Percentiles rank a stretch among this genome's conserved stretches.
phyloP scores from a whole-genome alignment of 1,284 basidiomycete species.

The Puccinia triticina region DNA sequence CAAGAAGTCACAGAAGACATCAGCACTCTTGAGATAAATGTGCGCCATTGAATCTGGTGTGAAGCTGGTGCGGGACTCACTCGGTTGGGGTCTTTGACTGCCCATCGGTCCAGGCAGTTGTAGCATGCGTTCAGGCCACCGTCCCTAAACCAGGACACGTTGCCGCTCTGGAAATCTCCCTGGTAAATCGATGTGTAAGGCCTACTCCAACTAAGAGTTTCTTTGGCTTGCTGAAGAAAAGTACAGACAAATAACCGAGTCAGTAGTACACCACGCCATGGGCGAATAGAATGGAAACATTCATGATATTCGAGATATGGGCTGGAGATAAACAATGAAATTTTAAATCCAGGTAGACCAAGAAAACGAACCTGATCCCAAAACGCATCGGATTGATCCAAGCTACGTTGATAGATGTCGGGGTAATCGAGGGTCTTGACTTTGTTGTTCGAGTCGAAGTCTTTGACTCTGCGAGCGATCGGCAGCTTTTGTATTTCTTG shows the following conservation, averaged over 20 bases:
- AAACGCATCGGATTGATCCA: conserved; percentile 25
- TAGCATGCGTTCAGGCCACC: conserved; percentile 72
- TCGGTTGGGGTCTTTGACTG: conserved; percentile 85
- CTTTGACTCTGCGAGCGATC: conserved; percentile 13
- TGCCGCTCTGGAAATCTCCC: conserved; percentile 81
- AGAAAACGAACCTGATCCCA: conserved; percentile 30
- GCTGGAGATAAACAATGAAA: too few species aligned
- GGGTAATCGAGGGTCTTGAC: conserved; percentile 7
- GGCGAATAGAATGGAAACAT: too few species aligned
- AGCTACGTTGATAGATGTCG: background rate
- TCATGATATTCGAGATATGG: too few species aligned
- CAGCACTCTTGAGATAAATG: conserved; percentile 1
- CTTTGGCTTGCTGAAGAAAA: conserved; percentile 68
- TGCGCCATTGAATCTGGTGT: conserved; percentile 30
- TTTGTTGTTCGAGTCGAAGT: background rate
- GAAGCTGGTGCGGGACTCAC: conserved; percentile 62
- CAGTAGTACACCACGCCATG: conserved; percentile 4
- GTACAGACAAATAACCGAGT: background rate
- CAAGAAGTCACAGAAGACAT: background rate
- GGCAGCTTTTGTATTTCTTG: conserved; percentile 3
- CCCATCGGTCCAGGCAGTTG: conserved; percentile 97
- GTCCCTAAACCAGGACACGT: conserved; percentile 83
- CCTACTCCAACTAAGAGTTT: conserved; percentile 83
- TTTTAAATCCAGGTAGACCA: background rate
- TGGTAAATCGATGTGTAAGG: conserved; percentile 86